These are phyloP conservation scores for Calonectria pseudoturangicola DNA, from an alignment of 2,329 filamentous ascomycete genomes.

Conservation along the genomic window DNA sequence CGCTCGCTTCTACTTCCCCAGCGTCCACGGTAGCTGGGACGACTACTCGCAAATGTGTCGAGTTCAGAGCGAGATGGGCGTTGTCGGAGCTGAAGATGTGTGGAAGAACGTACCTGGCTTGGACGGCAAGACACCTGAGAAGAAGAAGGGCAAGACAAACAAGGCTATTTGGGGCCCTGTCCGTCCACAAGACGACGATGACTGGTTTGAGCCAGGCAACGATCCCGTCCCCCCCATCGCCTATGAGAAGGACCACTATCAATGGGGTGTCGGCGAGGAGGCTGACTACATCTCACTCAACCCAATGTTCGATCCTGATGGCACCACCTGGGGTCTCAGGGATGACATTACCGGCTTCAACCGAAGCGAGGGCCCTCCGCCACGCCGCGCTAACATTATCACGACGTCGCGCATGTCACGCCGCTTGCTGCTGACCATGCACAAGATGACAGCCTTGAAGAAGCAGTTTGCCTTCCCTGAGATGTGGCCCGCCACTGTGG, in stretches of 20 bases:
- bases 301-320: conserved; percentile 91
- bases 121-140: conserved; percentile 61
- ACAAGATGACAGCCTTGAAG: conserved; percentile 88
- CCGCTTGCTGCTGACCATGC: conserved; percentile 89
- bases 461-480: conserved; percentile 95
- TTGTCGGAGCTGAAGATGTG: conserved; percentile 78
- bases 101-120: conserved; percentile 73
- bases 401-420: conserved; percentile 89
- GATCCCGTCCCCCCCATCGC: conserved; percentile 82
- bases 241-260: conserved; percentile 86
- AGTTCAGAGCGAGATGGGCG: conserved; percentile 83
- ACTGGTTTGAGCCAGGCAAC: conserved; percentile 83
- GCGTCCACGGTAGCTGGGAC: conserved; percentile 85
- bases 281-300: conserved; percentile 95
- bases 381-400: conserved; percentile 90
- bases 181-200: conserved; percentile 78
- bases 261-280: conserved; percentile 92
- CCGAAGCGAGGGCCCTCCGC: conserved; percentile 73
- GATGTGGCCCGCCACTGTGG: conserved; percentile 94
- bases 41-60: conserved; percentile 85
- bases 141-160: conserved; percentile 64
- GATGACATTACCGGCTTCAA: conserved; percentile 93
- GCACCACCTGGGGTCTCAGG: conserved; percentile 87
- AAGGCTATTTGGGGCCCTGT: conserved; percentile 90
- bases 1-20: conserved; percentile 84